Conservation (phyloP, 495 filamentous ascomycete genomes). For the Penicillium odoratum region DNA sequence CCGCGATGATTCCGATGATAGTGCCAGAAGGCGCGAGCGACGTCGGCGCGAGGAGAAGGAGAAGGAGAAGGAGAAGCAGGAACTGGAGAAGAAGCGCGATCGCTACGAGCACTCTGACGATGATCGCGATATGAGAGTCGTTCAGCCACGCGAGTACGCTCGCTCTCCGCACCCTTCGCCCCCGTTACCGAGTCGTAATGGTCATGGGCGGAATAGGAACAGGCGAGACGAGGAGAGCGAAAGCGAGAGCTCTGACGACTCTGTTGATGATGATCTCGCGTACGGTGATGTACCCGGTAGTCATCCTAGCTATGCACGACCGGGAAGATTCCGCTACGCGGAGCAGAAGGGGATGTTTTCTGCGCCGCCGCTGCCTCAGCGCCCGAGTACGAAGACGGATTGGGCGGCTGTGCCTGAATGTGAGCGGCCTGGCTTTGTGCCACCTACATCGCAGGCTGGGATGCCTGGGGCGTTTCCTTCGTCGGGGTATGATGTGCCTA, state of each 20-base stretch:
- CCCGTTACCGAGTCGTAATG: slow-evolving; percentile 23
- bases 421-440: slow-evolving; percentile 44
- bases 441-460: slow-evolving; percentile 34
- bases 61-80: slow-evolving; percentile 24
- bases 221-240: neutral
- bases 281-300: slow-evolving; percentile 39
- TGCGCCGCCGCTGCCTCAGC: slow-evolving; percentile 18
- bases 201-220: slow-evolving; percentile 21
- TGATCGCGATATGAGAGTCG: slow-evolving; percentile 22
- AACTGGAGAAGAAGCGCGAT: slow-evolving; percentile 22
- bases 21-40: slow-evolving; percentile 35
- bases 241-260: slow-evolving; percentile 31
- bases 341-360: slow-evolving; percentile 34
- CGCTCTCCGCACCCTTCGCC: slow-evolving; percentile 22
- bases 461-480: slow-evolving; percentile 47
- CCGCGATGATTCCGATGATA: slow-evolving; percentile 51
- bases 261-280: slow-evolving; percentile 40
- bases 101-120: slow-evolving; percentile 43
- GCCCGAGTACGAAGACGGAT: slow-evolving; percentile 21
- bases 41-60: slow-evolving; percentile 24
- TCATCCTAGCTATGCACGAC: slow-evolving; percentile 51
- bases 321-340: slow-evolving; percentile 52
- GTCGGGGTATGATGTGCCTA: slow-evolving; percentile 25
- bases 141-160: slow-evolving; percentile 20
- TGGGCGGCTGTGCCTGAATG: slow-evolving; percentile 45